Percentiles rank a stretch among this genome's conserved stretches.
Conservation (phyloP, 1,284 basidiomycete genomes). For the Malassezia yamatoensis region DNA sequence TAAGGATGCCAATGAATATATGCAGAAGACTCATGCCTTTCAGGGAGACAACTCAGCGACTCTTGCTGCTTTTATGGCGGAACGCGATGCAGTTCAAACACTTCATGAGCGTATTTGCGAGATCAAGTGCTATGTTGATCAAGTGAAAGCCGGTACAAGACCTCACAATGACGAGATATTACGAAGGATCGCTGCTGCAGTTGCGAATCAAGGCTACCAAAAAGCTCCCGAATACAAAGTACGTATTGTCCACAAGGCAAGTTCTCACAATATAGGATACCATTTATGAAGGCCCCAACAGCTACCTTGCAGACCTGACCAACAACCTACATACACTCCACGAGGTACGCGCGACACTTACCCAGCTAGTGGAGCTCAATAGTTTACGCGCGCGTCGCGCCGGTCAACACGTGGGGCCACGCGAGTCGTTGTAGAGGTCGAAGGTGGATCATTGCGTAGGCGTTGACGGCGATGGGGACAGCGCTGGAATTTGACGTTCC, state of each 20-base stretch:
- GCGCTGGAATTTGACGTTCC: constrained; percentile 29
- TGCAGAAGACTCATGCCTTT: neutral
- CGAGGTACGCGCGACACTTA: constrained; percentile 55
- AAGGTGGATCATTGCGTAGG: neutral
- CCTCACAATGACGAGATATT: constrained; percentile 57
- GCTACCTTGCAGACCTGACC: constrained; percentile 72
- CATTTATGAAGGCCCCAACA: constrained; percentile 73
- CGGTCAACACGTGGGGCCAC: constrained; percentile 16
- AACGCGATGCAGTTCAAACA: constrained; percentile 87
- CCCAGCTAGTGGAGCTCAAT: constrained; percentile 11
- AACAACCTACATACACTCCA: constrained; percentile 74
- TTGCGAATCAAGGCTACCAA: constrained; percentile 55
- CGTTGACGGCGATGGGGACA: constrained; percentile 41
- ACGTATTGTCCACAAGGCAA: neutral
- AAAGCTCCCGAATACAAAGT: neutral
- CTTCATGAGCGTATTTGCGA: constrained; percentile 73
- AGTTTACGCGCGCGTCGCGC: neutral
- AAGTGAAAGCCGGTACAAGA: neutral
- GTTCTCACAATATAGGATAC: neutral
- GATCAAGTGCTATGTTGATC: constrained; percentile 60
- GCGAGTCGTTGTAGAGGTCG: neutral
- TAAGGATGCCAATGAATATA: constrained; percentile 43
- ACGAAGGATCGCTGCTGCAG: constrained; percentile 68
- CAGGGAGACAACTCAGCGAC: constrained; percentile 50
- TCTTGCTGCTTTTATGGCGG: constrained; percentile 73